Percentiles rank a stretch among this genome's conserved stretches.
Evolutionary conservation across 495 filamentous ascomycete genomes (phyloP).

Genomic region (Cenococcum geophilum): DNA sequence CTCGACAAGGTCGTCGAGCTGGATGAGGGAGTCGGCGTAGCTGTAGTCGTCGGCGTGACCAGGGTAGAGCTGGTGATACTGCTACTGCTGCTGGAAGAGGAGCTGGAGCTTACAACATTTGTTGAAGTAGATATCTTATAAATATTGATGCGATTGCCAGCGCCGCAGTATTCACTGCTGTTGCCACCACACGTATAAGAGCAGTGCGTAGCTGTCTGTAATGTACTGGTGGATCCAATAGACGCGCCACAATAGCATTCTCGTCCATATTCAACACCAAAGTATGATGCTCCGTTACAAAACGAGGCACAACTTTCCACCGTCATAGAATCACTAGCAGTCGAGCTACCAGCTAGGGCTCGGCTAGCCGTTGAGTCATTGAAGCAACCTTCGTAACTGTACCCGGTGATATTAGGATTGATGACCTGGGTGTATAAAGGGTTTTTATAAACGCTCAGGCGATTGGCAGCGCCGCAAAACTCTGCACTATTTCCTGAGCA

Average conservation of each 20-base stretch:
- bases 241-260: constrained; percentile 42
- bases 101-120: not conserved
- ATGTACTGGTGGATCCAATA: constrained; percentile 14
- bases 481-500: constrained; percentile 28
- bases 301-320: constrained; percentile 33
- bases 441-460: constrained; percentile 26
- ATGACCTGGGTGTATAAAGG: constrained; percentile 8
- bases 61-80: constrained; percentile 6
- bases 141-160: constrained; percentile 27
- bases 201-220: constrained; percentile 23
- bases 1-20: constrained; percentile 2
- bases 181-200: constrained; percentile 27
- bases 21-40: not conserved
- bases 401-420: constrained; percentile 13
- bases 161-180: constrained; percentile 30
- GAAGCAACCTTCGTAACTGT: constrained; percentile 27
- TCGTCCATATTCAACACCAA: constrained; percentile 38
- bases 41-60: not conserved
- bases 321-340: constrained; percentile 23
- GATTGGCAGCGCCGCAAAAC: constrained; percentile 28
- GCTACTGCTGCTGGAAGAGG: not conserved
- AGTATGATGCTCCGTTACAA: constrained; percentile 36
- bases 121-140: constrained; percentile 17
- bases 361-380: constrained; percentile 16
- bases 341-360: constrained; percentile 13